Evolutionary conservation across 805 yeast species (phyloP), one percentile per base, ranked within the genome.

Genomic region (Saturnispora sekii): DNA sequence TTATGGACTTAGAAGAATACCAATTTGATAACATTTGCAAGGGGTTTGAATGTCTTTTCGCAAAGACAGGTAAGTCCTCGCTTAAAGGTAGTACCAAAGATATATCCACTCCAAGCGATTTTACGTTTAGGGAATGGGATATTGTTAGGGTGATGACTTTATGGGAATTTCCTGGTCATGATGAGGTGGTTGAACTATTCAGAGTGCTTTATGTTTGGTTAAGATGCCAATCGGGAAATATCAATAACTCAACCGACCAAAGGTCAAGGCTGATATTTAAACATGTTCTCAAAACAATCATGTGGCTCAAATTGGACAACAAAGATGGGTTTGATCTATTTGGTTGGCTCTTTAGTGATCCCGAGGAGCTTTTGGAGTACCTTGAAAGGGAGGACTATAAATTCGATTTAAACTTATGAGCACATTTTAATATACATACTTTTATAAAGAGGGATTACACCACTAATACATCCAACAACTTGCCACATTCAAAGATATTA

Each of bases 401-500:
- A 16, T 43, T 35, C 29, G 40, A 45, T 16, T 34, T 32, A 28
- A 30, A 31, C 38, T 8, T 45, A 33, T 29, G 38, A 32, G 26
- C 9, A 15, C 10, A 16, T 35, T 21, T 21, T 21, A 21, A 21
- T 21, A 21, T 21, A 21, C 26, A 21, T 21, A 21, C 26, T 21
- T 21, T 21, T 21, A 21, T 21, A 21, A 21, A 21, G 8, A 21
- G 8, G 12, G 15, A 15, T 21, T 50, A 61, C 9, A 64, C 64
- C 8, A 84, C 86, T 45, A 79, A 70, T 2, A 84, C 83, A 53
- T 83, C 88, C 32, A 84, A 66, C 43, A 84, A 63, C 47, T 76
- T 72, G 1, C 87, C 88, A 56, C 84, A 80, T 49, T 79, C 88
- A 50, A 79, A 69, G 1, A 77, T 73, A 46, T 83, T 89, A 3